Conservation (phyloP, 2,329 filamentous ascomycete species). For the Graphilbum fragrans region DNA sequence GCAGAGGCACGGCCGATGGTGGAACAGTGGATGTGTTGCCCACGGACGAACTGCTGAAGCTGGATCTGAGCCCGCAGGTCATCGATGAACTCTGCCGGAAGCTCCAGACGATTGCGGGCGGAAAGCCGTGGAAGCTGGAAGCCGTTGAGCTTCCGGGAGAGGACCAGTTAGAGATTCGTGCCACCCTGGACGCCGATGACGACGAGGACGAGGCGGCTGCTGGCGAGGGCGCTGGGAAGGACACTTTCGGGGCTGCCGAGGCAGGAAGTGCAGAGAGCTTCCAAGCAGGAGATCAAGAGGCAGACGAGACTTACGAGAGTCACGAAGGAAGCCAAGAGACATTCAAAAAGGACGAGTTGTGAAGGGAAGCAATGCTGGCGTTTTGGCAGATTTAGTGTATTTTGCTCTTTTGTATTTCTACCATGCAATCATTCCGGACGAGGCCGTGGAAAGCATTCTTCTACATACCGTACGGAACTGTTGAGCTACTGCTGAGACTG, state of each 20-base stretch:
- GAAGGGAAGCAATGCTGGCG: constrained; percentile 7
- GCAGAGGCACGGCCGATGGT: constrained; percentile 40
- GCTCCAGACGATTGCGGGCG: constrained; percentile 55
- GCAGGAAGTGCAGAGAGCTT: neutral
- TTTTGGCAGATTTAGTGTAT: neutral
- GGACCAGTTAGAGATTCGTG: constrained; percentile 51
- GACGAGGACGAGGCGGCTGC: constrained; percentile 14
- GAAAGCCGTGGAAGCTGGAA: constrained; percentile 69
- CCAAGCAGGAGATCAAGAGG: neutral
- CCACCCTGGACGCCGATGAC: constrained; percentile 46
- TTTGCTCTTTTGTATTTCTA: too few relatives aligned
- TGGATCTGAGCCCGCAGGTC: constrained; percentile 53
- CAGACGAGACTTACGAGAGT: too few relatives aligned
- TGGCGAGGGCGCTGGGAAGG: neutral
- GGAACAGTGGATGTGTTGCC: constrained; percentile 49
- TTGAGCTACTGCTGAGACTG: too few relatives aligned
- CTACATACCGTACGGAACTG: too few relatives aligned
- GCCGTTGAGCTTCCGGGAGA: constrained; percentile 56
- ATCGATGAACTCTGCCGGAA: constrained; percentile 59
- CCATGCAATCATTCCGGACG: too few relatives aligned
- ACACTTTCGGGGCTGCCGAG: neutral
- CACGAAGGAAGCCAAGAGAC: constrained; percentile 32
- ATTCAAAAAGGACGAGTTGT: constrained; percentile 37
- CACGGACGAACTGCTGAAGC: constrained; percentile 54
- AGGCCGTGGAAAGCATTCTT: too few relatives aligned